Evolutionary conservation across 352 stramenopile genomes (phyloP), one percentile per base, ranked within the genome.

Genomic region (Globisporangium spinosum): DNA sequence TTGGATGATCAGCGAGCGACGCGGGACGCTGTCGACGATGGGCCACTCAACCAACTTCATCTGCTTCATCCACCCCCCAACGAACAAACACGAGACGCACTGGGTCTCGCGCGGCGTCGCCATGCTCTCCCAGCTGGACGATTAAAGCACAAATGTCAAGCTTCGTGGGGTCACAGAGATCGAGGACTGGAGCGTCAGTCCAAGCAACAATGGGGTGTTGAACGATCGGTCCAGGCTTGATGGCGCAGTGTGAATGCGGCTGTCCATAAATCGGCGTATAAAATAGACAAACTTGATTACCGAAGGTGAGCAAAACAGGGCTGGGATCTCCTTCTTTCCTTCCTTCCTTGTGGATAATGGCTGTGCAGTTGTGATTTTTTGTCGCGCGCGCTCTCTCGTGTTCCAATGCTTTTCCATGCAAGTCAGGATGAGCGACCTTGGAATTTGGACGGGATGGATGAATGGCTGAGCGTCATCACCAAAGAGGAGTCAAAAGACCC

Each of bases 11-110:
- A 94, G 87, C 54, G 93, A 98, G 64, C 77, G 93, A 3, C 81
- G 92, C 49, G 94, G 94, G 3, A 91, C 94, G 38, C 76, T 98
- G 25, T 93, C 90, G 15, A 98, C 94, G 12, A 98, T 91, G 2
- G 93, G 93, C n/a, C 92, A 98, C 73, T 97, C 89, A 62, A 97
- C 91, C 29, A 98, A 98, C 77, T 98, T 98, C 69, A 96, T 98
- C 62, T 97, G 91, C 76, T 97, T 94, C 67, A 97, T 98, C 62
- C 77, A 83, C 5, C 64, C 98, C 54, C 90, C 91, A 15, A 95
- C 85, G 3, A 83, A 84, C 66, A 82, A 90, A 54, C 73, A 74
- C 0, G 80, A 97, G 61, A 68, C 77, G n/a, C 91, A 98, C 74
- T 98, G 95, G 95, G 93, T 98, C 51, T 80, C 93, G 62, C 80